Evolutionary conservation across 2,329 filamentous ascomycete genomes (phyloP).

Genomic region (Fusarium pseudonygamai): DNA sequence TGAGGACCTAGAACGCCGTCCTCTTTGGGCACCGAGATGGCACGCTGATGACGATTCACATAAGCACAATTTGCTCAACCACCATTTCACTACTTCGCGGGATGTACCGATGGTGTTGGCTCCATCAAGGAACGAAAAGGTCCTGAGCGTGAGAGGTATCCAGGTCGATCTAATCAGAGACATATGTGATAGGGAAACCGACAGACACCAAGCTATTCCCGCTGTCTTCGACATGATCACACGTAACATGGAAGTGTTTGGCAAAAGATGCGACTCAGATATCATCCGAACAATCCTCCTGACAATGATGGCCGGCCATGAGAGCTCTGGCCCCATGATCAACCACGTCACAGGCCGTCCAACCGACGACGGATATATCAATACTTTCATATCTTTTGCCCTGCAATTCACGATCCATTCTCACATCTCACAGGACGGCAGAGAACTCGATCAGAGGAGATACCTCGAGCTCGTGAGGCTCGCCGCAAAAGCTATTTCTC

Average conservation of each 20-base stretch:
- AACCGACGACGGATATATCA: not conserved
- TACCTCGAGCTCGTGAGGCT: not conserved
- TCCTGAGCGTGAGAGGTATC: not conserved
- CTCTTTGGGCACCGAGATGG: not conserved
- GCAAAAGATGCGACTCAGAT: not conserved
- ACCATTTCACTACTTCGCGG: not conserved
- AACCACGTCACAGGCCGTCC: not conserved
- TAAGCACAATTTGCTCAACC: accelerated
- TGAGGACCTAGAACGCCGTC: not conserved
- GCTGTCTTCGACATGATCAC: not conserved
- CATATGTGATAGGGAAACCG: accelerated
- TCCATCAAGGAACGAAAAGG: accelerated
- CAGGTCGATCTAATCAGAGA: not conserved
- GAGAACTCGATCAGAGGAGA: not conserved
- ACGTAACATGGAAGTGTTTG: accelerated
- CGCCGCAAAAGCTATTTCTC: not conserved
- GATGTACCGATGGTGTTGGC: accelerated
- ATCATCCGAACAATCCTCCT: not conserved
- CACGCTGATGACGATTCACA: accelerated
- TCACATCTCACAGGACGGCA: too few species aligned
- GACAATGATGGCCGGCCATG: not conserved
- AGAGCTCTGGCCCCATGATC: not conserved
- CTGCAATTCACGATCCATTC: accelerated
- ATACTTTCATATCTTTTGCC: not conserved
- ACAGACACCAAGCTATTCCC: not conserved